Evolutionary conservation across 108 stramenopile genomes (phyloP).

Genomic region (Aurantiochytrium sp.): DNA sequence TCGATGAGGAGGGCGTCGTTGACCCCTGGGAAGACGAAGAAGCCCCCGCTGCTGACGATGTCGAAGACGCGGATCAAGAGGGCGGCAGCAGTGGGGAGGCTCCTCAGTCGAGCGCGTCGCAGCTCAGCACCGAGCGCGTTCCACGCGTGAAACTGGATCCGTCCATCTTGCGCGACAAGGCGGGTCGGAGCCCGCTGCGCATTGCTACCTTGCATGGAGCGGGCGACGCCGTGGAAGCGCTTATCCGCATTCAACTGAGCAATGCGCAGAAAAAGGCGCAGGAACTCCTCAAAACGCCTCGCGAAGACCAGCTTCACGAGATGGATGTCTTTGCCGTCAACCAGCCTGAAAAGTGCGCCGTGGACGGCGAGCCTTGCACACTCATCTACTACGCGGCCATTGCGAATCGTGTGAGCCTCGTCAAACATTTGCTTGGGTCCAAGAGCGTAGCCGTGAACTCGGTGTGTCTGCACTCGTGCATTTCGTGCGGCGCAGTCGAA

Average conservation of each 20-base stretch:
- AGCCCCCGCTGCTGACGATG: not conserved
- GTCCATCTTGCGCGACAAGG: not conserved
- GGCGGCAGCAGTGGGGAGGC: no score
- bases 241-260: not conserved
- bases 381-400: not conserved
- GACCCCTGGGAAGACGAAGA: not conserved
- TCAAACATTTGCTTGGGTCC: not conserved
- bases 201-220: not conserved
- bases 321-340: not conserved
- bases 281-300: not conserved
- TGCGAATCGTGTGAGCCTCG: not conserved
- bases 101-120: no score
- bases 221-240: not conserved
- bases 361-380: not conserved
- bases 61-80: not conserved
- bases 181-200: not conserved
- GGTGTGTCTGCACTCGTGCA: not conserved
- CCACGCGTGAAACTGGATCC: not conserved
- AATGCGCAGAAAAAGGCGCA: not conserved
- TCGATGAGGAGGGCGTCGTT: not conserved
- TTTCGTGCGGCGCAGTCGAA: not conserved
- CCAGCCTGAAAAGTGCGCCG: not conserved
- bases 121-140: not conserved
- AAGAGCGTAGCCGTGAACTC: slow-evolving; percentile 4
- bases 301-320: not conserved